Evolutionary conservation across 140 eudicot species (phyloP).

Genomic region (Flaveria floridana): DNA sequence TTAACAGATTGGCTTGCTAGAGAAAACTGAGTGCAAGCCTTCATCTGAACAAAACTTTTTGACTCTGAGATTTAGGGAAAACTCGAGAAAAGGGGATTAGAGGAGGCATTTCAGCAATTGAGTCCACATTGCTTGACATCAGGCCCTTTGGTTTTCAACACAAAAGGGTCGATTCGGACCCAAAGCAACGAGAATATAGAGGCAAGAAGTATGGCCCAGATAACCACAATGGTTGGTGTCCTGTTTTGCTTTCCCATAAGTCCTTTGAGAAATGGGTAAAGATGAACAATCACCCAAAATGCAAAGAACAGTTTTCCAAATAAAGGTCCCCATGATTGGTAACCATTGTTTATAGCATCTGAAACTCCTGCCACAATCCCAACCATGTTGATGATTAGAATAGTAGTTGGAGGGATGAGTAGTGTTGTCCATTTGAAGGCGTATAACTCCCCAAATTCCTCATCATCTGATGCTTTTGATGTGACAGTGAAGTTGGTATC

Average conservation of each 20-base stretch:
- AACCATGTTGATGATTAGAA: conserved; percentile 73
- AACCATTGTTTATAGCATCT: conserved; percentile 93
- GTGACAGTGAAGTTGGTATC: conserved; percentile 95
- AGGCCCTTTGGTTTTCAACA: conserved; percentile 85
- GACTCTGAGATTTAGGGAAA: not conserved
- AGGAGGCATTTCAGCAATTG: conserved; percentile 56
- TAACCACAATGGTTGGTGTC: conserved; percentile 90
- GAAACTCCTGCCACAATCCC: conserved; percentile 98
- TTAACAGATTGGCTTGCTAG: too few relatives aligned
- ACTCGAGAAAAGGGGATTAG: not conserved
- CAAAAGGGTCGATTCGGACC: conserved; percentile 94
- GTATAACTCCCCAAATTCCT: conserved; percentile 87
- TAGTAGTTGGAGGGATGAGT: conserved; percentile 92
- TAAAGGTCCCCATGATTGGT: conserved; percentile 91
- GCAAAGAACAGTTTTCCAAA: conserved; percentile 94
- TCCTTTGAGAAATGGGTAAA: conserved; percentile 94
- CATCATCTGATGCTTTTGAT: conserved; percentile 85
- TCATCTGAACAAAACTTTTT: conserved; percentile 26
- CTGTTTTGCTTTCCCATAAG: conserved; percentile 95
- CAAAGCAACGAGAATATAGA: conserved; percentile 94
- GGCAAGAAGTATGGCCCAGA: conserved; percentile 89
- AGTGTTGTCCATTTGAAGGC: conserved; percentile 95
- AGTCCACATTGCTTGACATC: conserved; percentile 84
- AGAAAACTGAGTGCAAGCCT: conserved; percentile 25
- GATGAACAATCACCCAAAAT: conserved; percentile 95